Evolutionary conservation across 208 protist species (phyloP).

Genomic region (Trypanosoma congolense): DNA sequence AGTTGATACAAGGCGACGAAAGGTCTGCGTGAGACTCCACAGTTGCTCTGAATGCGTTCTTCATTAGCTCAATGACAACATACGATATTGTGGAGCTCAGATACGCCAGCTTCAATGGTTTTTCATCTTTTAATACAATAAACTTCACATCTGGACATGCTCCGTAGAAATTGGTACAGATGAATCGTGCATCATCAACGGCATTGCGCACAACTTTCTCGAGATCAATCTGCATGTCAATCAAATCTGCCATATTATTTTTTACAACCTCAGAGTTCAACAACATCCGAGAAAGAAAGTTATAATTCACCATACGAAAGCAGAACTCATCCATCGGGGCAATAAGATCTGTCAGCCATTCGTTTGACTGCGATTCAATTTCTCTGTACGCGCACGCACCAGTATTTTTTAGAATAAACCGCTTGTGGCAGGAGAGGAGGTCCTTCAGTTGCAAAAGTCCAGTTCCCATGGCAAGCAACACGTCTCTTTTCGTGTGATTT

Average conservation of each 20-base stretch:
- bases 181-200: constrained; percentile 80
- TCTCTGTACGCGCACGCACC: constrained; percentile 20
- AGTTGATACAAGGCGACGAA: constrained; percentile 57
- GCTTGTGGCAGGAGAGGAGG: constrained; percentile 54
- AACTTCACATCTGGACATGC: constrained; percentile 87
- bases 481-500: constrained; percentile 47
- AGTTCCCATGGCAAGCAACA: constrained; percentile 71
- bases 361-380: constrained; percentile 45
- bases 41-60: constrained; percentile 92
- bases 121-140: constrained; percentile 50
- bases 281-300: constrained; percentile 82
- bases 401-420: constrained; percentile 50
- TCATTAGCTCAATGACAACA: constrained; percentile 93
- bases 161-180: constrained; percentile 89
- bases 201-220: constrained; percentile 77
- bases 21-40: constrained; percentile 83
- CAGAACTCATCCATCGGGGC: constrained; percentile 56
- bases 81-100: constrained; percentile 93
- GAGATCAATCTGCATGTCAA: constrained; percentile 83
- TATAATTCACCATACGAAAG: constrained; percentile 78
- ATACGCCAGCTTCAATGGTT: constrained; percentile 81
- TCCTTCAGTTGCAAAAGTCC: constrained; percentile 83
- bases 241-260: constrained; percentile 66
- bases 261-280: constrained; percentile 38
- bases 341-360: constrained; percentile 58